Base-by-base conservation (phyloP, 176 grass and related monocot species). In the Eleusine coracana region DNA sequence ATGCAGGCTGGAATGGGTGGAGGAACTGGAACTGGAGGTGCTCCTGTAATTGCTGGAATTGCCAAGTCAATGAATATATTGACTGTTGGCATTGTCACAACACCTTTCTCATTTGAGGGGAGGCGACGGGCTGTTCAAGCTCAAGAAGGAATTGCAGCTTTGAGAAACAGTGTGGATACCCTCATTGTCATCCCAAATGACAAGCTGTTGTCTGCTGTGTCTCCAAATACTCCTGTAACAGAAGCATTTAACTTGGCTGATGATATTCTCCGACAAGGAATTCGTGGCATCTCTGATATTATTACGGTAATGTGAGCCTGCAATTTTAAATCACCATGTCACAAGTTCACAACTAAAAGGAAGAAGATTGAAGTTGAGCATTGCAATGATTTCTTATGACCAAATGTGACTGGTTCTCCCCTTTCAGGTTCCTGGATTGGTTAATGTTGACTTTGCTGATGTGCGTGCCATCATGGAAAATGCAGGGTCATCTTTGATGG, bases 401-500 rank as follows among this genome's bases (percentile, higher is more conserved):
- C 1, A 50, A 52, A 63, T 36, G 55, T 77, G 27, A 70, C 31
- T 58, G 2, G 11, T 34, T 31, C 81, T 80, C 50, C 40, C 66
- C 37, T 84, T 76, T 75, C 87, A 97, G 94, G 94, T 94, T 78
- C 94, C 94, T 31, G 94, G 94, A 39, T 85, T 97, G 76, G 94
- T 97, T 81, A 97, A 97, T 88, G 94, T 97, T 66, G 94, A 97
- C 80, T 97, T 97, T 90, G 94, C 94, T 90, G 96, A 98, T 88
- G 96, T 98, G 65, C 91, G 92, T 67, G 80, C 96, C 66, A 95
- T 98, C 81, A 93, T 98, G 96, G 78, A 87, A 87, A 86, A 98
- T 90, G 96, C 96, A 74, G 96, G 96, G n/a, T 98, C 96, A 76
- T 98, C 96, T 73, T 88, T 98, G 84, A 98, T 98, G 96, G 96